phyloP scores from a whole-genome alignment of 352 stramenopile species.

The Pythium plurisporium region DNA sequence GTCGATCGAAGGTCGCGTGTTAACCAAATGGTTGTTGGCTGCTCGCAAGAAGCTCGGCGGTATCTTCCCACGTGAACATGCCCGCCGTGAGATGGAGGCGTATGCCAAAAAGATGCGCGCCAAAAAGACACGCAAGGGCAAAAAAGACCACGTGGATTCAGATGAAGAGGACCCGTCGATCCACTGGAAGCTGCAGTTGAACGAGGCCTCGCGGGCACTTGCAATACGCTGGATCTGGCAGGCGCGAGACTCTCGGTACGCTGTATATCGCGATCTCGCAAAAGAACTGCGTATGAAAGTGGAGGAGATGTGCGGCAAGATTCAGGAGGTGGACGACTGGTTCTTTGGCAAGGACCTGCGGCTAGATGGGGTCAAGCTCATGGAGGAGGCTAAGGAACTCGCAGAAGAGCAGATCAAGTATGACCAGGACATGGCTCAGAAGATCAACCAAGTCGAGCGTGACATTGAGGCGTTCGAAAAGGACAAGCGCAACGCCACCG shows the following conservation, averaged over 20 bases:
- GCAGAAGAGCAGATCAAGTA: constrained; percentile 50
- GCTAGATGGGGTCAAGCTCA: constrained; percentile 64
- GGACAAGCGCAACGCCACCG: constrained; percentile 63
- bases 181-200: constrained; percentile 81
- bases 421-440: constrained; percentile 77
- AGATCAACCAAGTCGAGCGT: constrained; percentile 74
- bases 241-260: constrained; percentile 58
- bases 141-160: constrained; percentile 59
- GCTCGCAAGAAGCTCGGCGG: constrained; percentile 89
- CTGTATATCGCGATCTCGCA: constrained; percentile 36
- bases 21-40: constrained; percentile 93
- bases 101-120: constrained; percentile 91
- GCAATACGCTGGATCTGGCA: constrained; percentile 78
- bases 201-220: constrained; percentile 71
- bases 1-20: constrained; percentile 89
- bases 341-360: constrained; percentile 88
- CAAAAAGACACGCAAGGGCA: constrained; percentile 55
- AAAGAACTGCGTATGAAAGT: constrained; percentile 54
- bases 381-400: constrained; percentile 52
- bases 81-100: constrained; percentile 84
- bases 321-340: constrained; percentile 92
- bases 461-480: constrained; percentile 75
- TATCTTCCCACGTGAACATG: constrained; percentile 84
- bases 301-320: constrained; percentile 59
- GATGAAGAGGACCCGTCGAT: constrained; percentile 65